A percentile compares a stretch with the other conserved stretches of the same genome.
These are phyloP conservation scores for Pythium inflatum DNA, from an alignment of 352 stramenopile genomes.

Conservation along the genomic window DNA sequence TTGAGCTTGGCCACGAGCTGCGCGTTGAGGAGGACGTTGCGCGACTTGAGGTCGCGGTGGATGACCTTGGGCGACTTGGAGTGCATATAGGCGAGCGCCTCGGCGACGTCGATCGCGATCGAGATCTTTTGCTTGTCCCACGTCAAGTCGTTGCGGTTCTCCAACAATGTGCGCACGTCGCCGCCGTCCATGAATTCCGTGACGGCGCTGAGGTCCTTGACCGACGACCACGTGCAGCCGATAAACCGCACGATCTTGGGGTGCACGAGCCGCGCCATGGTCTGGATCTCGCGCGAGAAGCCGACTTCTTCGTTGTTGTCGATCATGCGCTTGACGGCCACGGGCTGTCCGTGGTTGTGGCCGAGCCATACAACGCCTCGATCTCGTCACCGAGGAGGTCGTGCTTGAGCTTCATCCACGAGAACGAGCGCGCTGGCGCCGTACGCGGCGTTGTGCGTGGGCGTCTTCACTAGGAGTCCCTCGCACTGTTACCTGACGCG, in stretches of 20 bases:
- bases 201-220: conserved; percentile 74
- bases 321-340: conserved; percentile 89
- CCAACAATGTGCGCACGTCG: conserved; percentile 80
- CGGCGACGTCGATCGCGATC: conserved; percentile 83
- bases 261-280: conserved; percentile 80
- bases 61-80: conserved; percentile 83
- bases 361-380: conserved; percentile 80
- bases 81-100: conserved; percentile 86
- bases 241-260: conserved; percentile 88
- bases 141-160: conserved; percentile 79
- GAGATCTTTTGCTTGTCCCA: conserved; percentile 85
- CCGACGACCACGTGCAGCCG: conserved; percentile 81
- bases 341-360: conserved; percentile 85
- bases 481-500: conserved; percentile 68
- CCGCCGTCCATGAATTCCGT: conserved; percentile 89
- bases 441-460: conserved; percentile 58
- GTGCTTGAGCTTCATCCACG: conserved; percentile 88
- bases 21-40: conserved; percentile 58
- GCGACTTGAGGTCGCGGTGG: conserved; percentile 51
- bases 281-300: conserved; percentile 83
- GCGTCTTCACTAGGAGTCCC: conserved; percentile 79
- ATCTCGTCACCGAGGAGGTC: conserved; percentile 63
- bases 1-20: conserved; percentile 84
- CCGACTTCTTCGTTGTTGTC: conserved; percentile 77
- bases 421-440: conserved; percentile 73